Evolutionary conservation across 306 rosid species (phyloP), one percentile per base, ranked within the genome.

Genomic region (Quercus ilex): DNA sequence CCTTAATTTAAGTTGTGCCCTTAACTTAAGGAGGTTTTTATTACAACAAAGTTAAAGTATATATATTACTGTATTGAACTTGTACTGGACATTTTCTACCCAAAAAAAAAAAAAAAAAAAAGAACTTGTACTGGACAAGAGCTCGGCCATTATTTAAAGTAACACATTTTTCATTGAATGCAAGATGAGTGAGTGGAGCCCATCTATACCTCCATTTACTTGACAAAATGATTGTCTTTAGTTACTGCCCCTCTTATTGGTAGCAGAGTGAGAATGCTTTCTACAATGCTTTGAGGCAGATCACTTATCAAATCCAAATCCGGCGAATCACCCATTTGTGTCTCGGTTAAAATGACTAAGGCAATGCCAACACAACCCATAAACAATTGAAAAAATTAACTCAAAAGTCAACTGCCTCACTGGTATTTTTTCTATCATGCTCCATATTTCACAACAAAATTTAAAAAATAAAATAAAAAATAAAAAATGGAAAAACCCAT

Each of bases 141-240:
- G 46, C 55, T 63, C 28, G 75, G 55, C 69, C 86, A 52, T 74
- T 38, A n/a, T 67, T 18, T 55, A 25, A n/a, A 26, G 75, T 38
- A 21, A 84, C 77, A 77, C 90, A 83, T 35, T 84, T 76, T 28
- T 87, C 88, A 5, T 84, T 77, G 20, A 82, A 87, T 26, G 77
- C 86, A 59, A 87, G 90, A 53, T 82, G 79, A 52, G 88, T 73
- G 31, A 87, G 77, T 1, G 84, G 43, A 65, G 77, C 68, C 85
- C 88, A 87, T 71, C 82, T 84, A 74, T 79, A 87, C 65, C 90
- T 85, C 90, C 90, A 87, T 79, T 76, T 84, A 64, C 75, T 84
- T 1, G 86, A 84, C 67, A 87, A 79, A 70, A 78, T 64, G 77
- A 88, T 84, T n/a, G 85, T 82, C 77, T 86, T 87, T 43, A 87